Base-by-base conservation (phyloP, 2,329 filamentous ascomycete species). In the Pezicula rhizophila region DNA sequence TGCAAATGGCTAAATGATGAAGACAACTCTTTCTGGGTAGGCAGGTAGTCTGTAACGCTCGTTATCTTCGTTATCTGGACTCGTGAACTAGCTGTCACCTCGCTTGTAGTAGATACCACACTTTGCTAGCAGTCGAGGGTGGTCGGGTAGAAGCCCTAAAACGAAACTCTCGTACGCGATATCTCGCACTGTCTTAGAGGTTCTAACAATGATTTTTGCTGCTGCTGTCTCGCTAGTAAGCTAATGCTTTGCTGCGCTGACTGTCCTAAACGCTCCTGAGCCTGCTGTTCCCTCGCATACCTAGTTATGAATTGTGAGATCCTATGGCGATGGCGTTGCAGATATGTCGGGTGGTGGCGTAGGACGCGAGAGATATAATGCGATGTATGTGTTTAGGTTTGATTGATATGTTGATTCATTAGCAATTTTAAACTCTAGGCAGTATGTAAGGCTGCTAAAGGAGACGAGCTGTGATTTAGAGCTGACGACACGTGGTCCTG, bases 21-120 rank as follows among this genome's bases (percentile, higher is more conserved):
- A 26, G 14, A 49, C 26, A 34, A 49, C 37, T 31, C 37, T 47
- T 34, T 49, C 41, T 15, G 41, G 31, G 18, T 33, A 12, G 20
- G 41, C 31, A 26, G 41, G 28, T 17, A 44, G 34, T 38, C 18
- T 2, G 45, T 49, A 40, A 45, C 47, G 47, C 31, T 49, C 41
- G 33, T 49, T 33, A 44, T 49, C 47, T 49, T 49, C 47, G 34
- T 49, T 39, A 15, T 37, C 42, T 44, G 23, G 47, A 40, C 47
- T 33, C 26, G 33, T 23, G 42, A 51, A 51, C 48, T 39, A 51
- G 39, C 34, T 47, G 39, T 51, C 39, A 15, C 45, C 48, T 39
- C 45, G 45, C 48, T 51, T 15, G 34, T 45, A 51, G 45, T 47
- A 47, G 43, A 45, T 33, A 45, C 45, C 42, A 34, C 41, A 42